These are phyloP conservation scores for Knufia fluminis DNA, from an alignment of 2,329 filamentous ascomycete genomes.

Conservation along the genomic window DNA sequence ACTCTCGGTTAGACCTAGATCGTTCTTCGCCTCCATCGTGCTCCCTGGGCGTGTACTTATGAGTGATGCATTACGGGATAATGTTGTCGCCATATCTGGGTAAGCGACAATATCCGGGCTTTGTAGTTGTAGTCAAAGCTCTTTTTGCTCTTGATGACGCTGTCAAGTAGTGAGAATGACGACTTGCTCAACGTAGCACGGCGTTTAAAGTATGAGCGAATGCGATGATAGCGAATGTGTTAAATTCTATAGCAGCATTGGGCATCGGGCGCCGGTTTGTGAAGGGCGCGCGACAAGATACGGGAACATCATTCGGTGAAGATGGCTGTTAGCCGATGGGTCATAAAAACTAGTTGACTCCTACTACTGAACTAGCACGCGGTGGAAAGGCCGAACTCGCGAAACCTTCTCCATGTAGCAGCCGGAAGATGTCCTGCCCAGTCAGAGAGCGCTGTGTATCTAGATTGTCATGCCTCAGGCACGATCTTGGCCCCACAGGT, in stretches of 20 bases:
- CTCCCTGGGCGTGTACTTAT: background rate
- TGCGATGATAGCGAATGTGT: background rate
- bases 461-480: too few species aligned
- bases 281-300: background rate
- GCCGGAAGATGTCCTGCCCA: too few species aligned
- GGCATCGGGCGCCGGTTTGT: background rate
- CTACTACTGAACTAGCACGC: too few species aligned
- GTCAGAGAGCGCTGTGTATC: too few species aligned
- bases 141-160: background rate
- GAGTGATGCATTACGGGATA: background rate
- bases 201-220: background rate
- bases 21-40: slow-evolving; percentile 6
- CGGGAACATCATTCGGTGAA: background rate
- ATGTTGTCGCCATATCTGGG: too few species aligned
- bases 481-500: too few species aligned
- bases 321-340: background rate
- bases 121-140: too few species aligned
- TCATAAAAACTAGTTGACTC: too few species aligned
- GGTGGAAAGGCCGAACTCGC: too few species aligned
- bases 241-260: background rate
- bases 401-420: too few species aligned
- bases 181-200: background rate
- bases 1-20: slow-evolving; percentile 4
- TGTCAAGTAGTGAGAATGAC: background rate
- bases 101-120: too few species aligned